These are phyloP conservation scores for Teunomyces funiuensis DNA, from an alignment of 805 yeast species.

Conservation along the genomic window DNA sequence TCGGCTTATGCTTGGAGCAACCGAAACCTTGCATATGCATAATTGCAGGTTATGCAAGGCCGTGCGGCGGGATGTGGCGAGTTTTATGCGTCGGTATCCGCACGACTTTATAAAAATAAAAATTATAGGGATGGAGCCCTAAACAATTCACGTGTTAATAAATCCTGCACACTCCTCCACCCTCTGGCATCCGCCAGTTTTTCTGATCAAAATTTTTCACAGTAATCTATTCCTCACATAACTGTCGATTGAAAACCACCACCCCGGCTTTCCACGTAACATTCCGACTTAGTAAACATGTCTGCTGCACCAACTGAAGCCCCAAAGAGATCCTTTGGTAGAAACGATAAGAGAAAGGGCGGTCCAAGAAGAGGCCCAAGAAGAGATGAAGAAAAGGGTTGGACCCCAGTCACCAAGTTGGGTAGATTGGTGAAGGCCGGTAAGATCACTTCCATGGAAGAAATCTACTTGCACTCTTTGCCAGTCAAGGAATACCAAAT, in stretches of 20 bases:
- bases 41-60: no score
- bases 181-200: neutral
- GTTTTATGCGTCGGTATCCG: neutral
- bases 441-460: slow-evolving; percentile 94
- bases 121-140: no score
- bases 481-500: slow-evolving; percentile 99
- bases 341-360: slow-evolving; percentile 53
- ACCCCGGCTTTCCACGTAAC: slow-evolving; percentile 71
- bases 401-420: slow-evolving; percentile 99
- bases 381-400: slow-evolving; percentile 94
- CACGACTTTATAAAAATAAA: no score
- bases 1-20: no score
- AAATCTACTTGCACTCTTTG: slow-evolving; percentile 98
- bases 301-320: slow-evolving; percentile 48
- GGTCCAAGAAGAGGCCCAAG: slow-evolving; percentile 61
- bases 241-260: slow-evolving; percentile 66
- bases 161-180: neutral
- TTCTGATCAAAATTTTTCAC: slow-evolving; percentile 4
- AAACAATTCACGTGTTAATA: neutral
- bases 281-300: slow-evolving; percentile 52
- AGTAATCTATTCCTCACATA: slow-evolving; percentile 10
- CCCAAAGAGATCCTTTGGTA: slow-evolving; percentile 52
- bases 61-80: no score
- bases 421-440: slow-evolving; percentile 99
- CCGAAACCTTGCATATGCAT: no score